These are phyloP conservation scores for Gleditsia sinensis DNA, from an alignment of 306 rosid species.

Conservation along the genomic window DNA sequence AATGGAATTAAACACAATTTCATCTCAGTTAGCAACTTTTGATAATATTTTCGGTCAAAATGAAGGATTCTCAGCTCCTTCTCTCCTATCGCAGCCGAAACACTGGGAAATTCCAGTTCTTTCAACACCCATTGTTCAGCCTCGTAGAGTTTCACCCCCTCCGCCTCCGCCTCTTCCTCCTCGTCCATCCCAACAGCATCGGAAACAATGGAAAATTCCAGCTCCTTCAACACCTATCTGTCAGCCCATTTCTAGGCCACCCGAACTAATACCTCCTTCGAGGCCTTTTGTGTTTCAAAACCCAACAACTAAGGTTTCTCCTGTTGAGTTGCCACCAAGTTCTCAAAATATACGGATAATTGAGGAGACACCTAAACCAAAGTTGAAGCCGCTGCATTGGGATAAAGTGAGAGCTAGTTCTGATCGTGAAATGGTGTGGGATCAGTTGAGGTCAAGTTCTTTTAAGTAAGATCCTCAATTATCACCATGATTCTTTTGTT, in stretches of 20 bases:
- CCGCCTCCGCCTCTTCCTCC: slow-evolving; percentile 35
- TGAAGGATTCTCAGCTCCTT: not conserved
- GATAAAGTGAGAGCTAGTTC: slow-evolving; percentile 98
- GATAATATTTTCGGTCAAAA: slow-evolving; percentile 26
- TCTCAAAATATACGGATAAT: slow-evolving; percentile 39
- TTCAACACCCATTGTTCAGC: slow-evolving; percentile 26
- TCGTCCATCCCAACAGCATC: not conserved
- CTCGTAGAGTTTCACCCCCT: slow-evolving; percentile 27
- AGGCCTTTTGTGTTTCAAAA: slow-evolving; percentile 55
- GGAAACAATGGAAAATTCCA: slow-evolving; percentile 53
- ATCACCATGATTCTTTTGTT: not conserved
- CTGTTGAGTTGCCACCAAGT: slow-evolving; percentile 63
- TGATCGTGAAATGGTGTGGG: slow-evolving; percentile 99
- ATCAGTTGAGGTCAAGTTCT: slow-evolving; percentile 92
- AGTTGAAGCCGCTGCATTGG: slow-evolving; percentile 96
- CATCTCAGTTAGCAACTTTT: slow-evolving; percentile 19
- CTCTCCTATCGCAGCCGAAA: slow-evolving; percentile 38
- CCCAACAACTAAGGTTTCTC: slow-evolving; percentile 50
- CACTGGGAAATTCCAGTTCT: slow-evolving; percentile 52
- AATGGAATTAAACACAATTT: slow-evolving; percentile 33
- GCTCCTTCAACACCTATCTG: slow-evolving; percentile 33
- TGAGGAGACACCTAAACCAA: slow-evolving; percentile 69
- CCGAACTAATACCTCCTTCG: slow-evolving; percentile 58
- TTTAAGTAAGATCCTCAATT: slow-evolving; percentile 63
- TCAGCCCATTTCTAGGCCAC: slow-evolving; percentile 53